These are phyloP conservation scores for Aureobasidium namibiae DNA, from an alignment of 2,329 filamentous ascomycete genomes.

Conservation along the genomic window DNA sequence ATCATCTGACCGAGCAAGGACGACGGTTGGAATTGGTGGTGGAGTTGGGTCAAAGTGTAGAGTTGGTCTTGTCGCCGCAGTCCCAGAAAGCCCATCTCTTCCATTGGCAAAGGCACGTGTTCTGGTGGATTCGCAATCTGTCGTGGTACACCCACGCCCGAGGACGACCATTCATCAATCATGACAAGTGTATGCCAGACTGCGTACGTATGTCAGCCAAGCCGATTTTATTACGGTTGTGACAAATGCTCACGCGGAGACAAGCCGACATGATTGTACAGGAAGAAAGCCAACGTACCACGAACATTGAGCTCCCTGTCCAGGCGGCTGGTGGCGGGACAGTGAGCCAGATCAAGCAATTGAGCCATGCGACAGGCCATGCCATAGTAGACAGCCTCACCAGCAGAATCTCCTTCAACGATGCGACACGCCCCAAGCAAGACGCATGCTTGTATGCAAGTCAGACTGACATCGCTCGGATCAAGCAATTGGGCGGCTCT, in stretches of 20 bases:
- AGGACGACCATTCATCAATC: not conserved
- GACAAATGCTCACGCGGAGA: not conserved
- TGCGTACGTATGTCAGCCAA: not conserved
- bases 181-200: not conserved
- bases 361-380: not conserved
- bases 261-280: not conserved
- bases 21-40: no score
- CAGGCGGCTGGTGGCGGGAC: not conserved
- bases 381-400: not conserved
- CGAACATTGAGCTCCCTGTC: not conserved
- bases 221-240: not conserved
- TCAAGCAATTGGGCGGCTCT: not conserved
- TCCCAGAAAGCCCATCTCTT: not conserved
- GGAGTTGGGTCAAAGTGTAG: not conserved
- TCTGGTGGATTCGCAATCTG: not conserved
- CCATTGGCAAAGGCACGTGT: not conserved
- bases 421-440: not conserved
- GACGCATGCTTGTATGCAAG: not conserved
- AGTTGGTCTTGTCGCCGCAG: not conserved
- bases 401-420: not conserved
- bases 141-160: not conserved
- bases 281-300: not conserved
- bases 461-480: not conserved
- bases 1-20: not conserved
- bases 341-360: not conserved